These are phyloP conservation scores for Aspergillus chevalieri DNA, from an alignment of 2,329 filamentous ascomycete genomes.

Conservation along the genomic window DNA sequence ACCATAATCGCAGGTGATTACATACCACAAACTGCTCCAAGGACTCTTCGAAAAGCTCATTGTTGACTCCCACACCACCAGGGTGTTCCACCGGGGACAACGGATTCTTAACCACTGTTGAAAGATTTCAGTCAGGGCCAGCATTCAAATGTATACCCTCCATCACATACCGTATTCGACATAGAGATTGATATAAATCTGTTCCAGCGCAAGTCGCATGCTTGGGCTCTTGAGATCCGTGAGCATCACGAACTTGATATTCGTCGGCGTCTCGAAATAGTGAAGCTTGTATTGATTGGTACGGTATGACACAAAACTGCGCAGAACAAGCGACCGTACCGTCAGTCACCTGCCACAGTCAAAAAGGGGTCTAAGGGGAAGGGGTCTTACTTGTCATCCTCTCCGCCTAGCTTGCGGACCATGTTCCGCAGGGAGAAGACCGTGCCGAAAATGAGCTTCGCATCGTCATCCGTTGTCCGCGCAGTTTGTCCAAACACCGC, in stretches of 20 bases:
- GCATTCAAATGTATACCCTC: background rate
- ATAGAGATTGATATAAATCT: conserved; percentile 97
- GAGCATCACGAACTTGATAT: conserved; percentile 92
- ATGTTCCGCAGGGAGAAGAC: conserved; percentile 96
- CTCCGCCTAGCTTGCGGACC: conserved; percentile 87
- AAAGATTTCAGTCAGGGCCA: conserved; percentile 8
- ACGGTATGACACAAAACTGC: conserved; percentile 83
- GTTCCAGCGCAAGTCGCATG: conserved; percentile 89
- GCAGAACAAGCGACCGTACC: conserved; percentile 11
- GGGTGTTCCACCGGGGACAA: conserved; percentile 57
- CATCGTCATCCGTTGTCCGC: conserved; percentile 67
- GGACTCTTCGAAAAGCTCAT: conserved; percentile 59
- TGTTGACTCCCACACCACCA: conserved; percentile 56
- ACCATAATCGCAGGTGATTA: conserved; percentile 10
- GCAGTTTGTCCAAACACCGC: conserved; percentile 33
- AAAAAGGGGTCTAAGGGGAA: background rate
- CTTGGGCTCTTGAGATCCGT: conserved; percentile 84
- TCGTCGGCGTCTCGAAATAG: conserved; percentile 96
- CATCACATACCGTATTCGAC: conserved; percentile 72
- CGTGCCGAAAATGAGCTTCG: conserved; percentile 94
- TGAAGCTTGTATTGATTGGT: conserved; percentile 96
- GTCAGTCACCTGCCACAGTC: background rate
- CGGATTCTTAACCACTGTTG: conserved; percentile 58
- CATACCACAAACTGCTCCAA: conserved; percentile 47
- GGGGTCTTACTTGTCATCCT: conserved; percentile 63